Percentiles rank a stretch among this genome's conserved stretches.
These are phyloP conservation scores for Aspergillus terreus DNA, from an alignment of 2,329 filamentous ascomycete genomes.

Conservation along the genomic window DNA sequence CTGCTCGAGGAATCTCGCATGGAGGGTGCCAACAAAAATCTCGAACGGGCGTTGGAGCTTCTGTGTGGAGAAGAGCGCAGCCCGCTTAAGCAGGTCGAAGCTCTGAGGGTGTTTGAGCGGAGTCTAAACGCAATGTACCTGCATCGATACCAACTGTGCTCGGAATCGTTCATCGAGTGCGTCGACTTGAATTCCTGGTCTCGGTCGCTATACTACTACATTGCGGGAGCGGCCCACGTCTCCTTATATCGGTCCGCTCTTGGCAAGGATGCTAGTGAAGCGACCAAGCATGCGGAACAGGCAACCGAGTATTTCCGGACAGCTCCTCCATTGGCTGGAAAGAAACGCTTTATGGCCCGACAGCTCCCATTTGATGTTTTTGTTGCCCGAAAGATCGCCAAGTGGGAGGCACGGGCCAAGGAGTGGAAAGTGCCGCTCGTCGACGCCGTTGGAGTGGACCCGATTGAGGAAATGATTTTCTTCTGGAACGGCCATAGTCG, in stretches of 20 bases:
- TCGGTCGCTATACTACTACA: slow-evolving; percentile 83
- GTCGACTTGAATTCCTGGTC: slow-evolving; percentile 87
- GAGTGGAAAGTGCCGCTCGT: slow-evolving; percentile 64
- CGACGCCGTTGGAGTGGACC: slow-evolving; percentile 77
- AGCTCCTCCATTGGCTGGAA: slow-evolving; percentile 70
- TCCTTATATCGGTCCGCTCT: slow-evolving; percentile 66
- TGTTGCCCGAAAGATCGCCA: slow-evolving; percentile 74
- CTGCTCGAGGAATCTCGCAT: slow-evolving; percentile 81
- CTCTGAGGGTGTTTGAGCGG: slow-evolving; percentile 80
- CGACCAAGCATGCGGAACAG: slow-evolving; percentile 56
- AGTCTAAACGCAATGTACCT: slow-evolving; percentile 73
- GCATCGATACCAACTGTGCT: slow-evolving; percentile 71
- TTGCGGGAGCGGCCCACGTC: slow-evolving; percentile 73
- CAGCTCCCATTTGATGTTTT: slow-evolving; percentile 89
- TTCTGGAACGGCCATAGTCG: slow-evolving; percentile 88
- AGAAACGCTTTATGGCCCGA: slow-evolving; percentile 84
- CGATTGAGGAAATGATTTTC: slow-evolving; percentile 86
- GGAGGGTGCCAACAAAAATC: slow-evolving; percentile 61
- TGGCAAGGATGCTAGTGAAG: slow-evolving; percentile 37
- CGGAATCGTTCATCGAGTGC: slow-evolving; percentile 70
- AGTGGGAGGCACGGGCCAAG: slow-evolving; percentile 78
- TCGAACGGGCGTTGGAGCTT: slow-evolving; percentile 65
- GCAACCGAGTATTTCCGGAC: slow-evolving; percentile 69
- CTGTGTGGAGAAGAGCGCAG: slow-evolving; percentile 59
- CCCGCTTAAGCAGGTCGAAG: slow-evolving; percentile 83